Base-by-base conservation (phyloP, 306 rosid genomes). In the Malus asiatica region DNA sequence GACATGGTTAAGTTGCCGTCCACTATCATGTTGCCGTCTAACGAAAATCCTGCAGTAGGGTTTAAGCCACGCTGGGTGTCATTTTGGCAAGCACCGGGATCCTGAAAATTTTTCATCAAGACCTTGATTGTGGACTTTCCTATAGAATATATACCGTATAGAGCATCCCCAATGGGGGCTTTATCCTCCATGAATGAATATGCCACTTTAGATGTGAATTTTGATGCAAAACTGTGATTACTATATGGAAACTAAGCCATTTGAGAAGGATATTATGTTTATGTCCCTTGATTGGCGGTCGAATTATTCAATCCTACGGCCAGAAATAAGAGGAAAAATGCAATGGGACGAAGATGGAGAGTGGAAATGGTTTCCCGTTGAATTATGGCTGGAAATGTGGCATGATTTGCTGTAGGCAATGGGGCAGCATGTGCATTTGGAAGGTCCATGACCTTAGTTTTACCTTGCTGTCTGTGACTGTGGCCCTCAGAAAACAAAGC, bases 1-100 rank as follows among this genome's bases (percentile, higher is more conserved):
- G 79, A 68, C 38, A 65, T 59, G 79, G 42, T 3, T 25, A 59
- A 20, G 11, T 72, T 48, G 48, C 64, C 73, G 53, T 63, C 79
- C 77, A 30, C 46, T 61, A 30, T 62, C 52, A 51, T 16, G 3
- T 75, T 64, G 59, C 48, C 16, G 3, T 52, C 53, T n/a, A 70
- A 38, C 4, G 61, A 11, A 1, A 11, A 29, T 18, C 38, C 42
- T 48, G 42, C 23, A 0, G 64, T 62, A 29, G 83, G 40, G 40
- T 27, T 38, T 55, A 1, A 1, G 53, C 23, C 63, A 75, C 6
- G 53, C 72, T 68, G 62, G 76, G 46, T 52, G 76, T 38, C 40
- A 1, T 38, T 74, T 75, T 61, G 75, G 52, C 68, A 40, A 19
- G 42, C 72, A n/a, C 79, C 19, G 9, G 60, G n/a, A 33, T 59